Evolutionary conservation across 2,329 filamentous ascomycete genomes (phyloP), one percentile per base, ranked within the genome.

Genomic region (Hypoxylon sp.): DNA sequence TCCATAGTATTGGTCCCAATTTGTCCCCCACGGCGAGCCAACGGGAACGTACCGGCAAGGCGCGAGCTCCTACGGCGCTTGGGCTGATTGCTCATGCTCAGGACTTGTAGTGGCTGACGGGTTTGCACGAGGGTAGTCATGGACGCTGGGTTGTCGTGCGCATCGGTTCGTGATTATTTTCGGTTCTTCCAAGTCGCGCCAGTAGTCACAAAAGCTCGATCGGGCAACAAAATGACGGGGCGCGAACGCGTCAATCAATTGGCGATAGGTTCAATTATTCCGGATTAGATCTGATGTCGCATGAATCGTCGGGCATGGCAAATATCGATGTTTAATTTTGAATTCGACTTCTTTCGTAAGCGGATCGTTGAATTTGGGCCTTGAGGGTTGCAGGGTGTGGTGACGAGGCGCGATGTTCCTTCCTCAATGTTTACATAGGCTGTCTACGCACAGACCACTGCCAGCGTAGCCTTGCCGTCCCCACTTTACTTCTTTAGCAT

Each of bases 121-220:
- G 85, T 85, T 79, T 84, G 85, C 79, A 90, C 83, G 80, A 90
- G 82, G 79, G 88, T 90, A 87, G 88, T 90, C 88, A 90, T 90
- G 87, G 87, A 89, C 85, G 84, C 82, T 81, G 77, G 73, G 64
- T 74, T 53, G 53, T 68, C 61, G 57, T 63, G 71, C 67, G 72
- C 74, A 75, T 75, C 48, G 67, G 71, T 64, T 55, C 59, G 62
- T 56, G 39, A 62, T 45, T 43, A 23, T 29, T 47, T 58, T 30
- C 29, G 54, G 46, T 43, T 60, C 9, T 32, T 60, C 12, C 19
- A 45, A 55, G 65, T 65, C 58, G 70, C 66, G 70, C 69, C 48
- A 51, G 65, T 56, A 43, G 41, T 34, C 16, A 32, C 29, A 25
- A 23, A 19, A 47, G 19, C 30, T 60, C 43, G 39, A 45, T 54